Evolutionary conservation across 2,329 filamentous ascomycete genomes (phyloP), one percentile per base, ranked within the genome.

Genomic region (Harringtonia lauricola): DNA sequence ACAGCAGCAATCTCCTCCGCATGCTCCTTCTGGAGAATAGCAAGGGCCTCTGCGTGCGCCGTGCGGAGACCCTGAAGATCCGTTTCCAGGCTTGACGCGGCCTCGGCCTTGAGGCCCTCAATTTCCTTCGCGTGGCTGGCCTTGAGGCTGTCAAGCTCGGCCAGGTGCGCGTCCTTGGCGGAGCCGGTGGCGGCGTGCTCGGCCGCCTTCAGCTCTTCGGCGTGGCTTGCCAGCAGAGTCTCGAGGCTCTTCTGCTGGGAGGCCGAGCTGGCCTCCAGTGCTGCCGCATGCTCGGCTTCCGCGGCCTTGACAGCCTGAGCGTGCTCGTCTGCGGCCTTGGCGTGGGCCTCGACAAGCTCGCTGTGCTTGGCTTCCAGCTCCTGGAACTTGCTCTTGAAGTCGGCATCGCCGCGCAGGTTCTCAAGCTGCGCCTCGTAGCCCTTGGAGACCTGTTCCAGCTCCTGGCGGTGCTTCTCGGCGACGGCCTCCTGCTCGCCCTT

Each of bases 381-480:
- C 46, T 78, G 69, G 48, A 74, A 81, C 58, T 79, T 76, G 50
- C 72, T 71, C 62, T 78, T 79, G 60, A 79, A 78, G 56, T 74
- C 74, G 14, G 77, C 76, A 49, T 81, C 76, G 19, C 75, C 76
- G 45, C 72, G 70, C 15, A 81, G 68, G 45, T 71, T 72, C 54
- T 81, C 76, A 43, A 82, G 80, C 57, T 81, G 76, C n/a, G 70
- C 67, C 55, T 81, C 72, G 50, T 79, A 79, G 51, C 81, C 76
- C 49, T 73, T 64, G 2, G 75, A 76, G 43, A 81, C 59, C 47
- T 68, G 70, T 57, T 73, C 66, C 51, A 82, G 65, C 54, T 76
- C 73, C 51, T 72, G 67, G 47, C 74, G 67, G 54, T 81, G 74
- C 56, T 70, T 71, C 35, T 65, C 62, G 22, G 57, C 54, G 0